These are phyloP conservation scores for Saxophila tyrrhenica DNA, from an alignment of 495 filamentous ascomycete genomes.

Conservation along the genomic window DNA sequence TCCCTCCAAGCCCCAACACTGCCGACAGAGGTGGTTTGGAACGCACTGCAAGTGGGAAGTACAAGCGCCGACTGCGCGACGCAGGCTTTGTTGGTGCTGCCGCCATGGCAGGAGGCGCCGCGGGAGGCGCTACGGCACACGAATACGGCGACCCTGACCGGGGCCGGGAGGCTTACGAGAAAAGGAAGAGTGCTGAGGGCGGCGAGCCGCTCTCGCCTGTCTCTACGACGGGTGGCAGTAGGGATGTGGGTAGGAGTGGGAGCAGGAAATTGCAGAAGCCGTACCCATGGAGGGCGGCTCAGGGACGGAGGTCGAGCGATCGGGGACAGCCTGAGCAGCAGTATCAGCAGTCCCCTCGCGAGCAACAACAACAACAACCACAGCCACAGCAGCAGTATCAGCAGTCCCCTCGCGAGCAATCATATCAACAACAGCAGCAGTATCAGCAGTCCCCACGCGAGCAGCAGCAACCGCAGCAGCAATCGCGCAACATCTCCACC, in stretches of 20 bases:
- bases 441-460: too few species aligned
- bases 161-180: background rate
- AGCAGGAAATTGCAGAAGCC: conserved; percentile 15
- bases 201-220: background rate
- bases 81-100: conserved; percentile 19
- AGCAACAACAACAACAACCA: background rate
- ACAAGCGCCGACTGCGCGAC: conserved; percentile 17
- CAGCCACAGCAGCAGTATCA: too few species aligned
- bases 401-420: too few species aligned
- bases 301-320: background rate
- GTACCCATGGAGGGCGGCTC: background rate
- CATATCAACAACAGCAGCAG: too few species aligned
- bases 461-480: background rate
- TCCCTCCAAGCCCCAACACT: background rate
- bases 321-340: background rate
- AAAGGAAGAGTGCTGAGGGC: background rate
- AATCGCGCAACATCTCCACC: background rate
- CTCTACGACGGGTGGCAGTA: background rate
- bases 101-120: conserved; percentile 4
- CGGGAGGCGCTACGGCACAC: background rate
- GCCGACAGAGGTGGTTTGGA: background rate
- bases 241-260: conserved; percentile 6
- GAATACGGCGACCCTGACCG: background rate
- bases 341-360: too few species aligned
- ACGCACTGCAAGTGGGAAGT: conserved; percentile 8